Conservation (phyloP, 805 yeast genomes). For the Cyberlindnera mycetangii region DNA sequence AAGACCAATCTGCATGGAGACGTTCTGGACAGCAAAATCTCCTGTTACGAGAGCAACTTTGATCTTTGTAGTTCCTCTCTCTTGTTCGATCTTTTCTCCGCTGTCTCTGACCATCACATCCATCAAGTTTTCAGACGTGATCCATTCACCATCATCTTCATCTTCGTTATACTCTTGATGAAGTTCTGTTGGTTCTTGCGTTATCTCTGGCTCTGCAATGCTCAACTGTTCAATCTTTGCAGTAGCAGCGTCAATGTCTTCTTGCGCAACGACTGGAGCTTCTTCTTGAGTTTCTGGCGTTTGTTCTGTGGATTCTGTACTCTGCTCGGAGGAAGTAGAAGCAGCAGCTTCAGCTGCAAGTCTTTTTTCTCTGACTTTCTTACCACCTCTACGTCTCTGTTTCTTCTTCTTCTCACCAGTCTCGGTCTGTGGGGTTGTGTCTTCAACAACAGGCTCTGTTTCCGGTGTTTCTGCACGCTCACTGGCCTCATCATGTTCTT, state of each 20-base stretch:
- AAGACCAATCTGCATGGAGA: constrained; percentile 85
- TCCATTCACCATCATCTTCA: constrained; percentile 90
- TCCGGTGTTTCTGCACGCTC: constrained; percentile 10
- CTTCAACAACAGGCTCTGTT: not conserved
- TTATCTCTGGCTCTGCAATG: not conserved
- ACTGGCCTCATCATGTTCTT: constrained; percentile 9
- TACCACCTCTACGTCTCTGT: constrained; percentile 61
- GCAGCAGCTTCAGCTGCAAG: constrained; percentile 37
- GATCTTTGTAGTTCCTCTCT: constrained; percentile 34
- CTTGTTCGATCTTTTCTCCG: constrained; percentile 52
- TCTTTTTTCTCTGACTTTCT: constrained; percentile 58
- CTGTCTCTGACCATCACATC: constrained; percentile 68
- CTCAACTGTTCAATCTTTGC: constrained; percentile 6
- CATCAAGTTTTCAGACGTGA: constrained; percentile 79
- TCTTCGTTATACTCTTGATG: constrained; percentile 44
- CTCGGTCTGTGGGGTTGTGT: constrained; percentile 1
- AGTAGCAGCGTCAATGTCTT: constrained; percentile 9
- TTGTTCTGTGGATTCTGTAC: constrained; percentile 7
- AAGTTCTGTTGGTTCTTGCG: constrained; percentile 3
- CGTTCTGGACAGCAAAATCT: constrained; percentile 97
- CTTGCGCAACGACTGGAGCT: constrained; percentile 3
- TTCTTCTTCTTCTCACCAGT: constrained; percentile 31
- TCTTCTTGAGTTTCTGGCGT: constrained; percentile 3
- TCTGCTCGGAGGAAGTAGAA: constrained; percentile 9
- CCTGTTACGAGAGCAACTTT: constrained; percentile 89